phyloP scores from a whole-genome alignment of 106 monocot genomes.

The Dendrobium catenatum region DNA sequence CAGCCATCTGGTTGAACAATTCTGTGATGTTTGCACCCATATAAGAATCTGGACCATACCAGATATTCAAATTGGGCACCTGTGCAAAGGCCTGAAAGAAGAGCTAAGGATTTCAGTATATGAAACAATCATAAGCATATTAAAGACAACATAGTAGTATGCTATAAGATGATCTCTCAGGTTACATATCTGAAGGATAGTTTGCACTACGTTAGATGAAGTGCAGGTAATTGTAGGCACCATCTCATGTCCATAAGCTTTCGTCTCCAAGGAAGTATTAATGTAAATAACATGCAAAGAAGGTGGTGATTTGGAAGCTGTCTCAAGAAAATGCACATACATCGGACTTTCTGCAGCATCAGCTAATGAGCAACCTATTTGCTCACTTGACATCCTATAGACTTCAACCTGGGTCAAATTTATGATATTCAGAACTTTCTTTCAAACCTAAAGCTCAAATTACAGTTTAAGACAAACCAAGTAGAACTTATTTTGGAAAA shows the following conservation, averaged over 20 bases:
- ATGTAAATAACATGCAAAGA: constrained; percentile 97
- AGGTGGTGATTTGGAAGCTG: constrained; percentile 63
- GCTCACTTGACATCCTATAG: constrained; percentile 91
- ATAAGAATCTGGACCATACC: constrained; percentile 97
- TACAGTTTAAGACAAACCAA: neutral
- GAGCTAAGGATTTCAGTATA: neutral
- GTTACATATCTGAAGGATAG: constrained; percentile 80
- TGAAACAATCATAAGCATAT: neutral
- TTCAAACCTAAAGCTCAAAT: neutral
- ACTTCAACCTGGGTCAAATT: constrained; percentile 65
- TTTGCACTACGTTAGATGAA: constrained; percentile 96
- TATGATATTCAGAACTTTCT: neutral
- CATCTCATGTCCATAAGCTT: constrained; percentile 91
- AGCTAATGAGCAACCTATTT: constrained; percentile 95
- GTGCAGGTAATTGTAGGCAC: constrained; percentile 98
- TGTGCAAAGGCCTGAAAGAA: constrained; percentile 84
- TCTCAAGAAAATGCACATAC: constrained; percentile 63
- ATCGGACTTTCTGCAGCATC: constrained; percentile 79
- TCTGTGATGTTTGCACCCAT: constrained; percentile 98
- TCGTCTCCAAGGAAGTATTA: constrained; percentile 95
- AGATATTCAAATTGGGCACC: constrained; percentile 74
- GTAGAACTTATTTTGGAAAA: neutral
- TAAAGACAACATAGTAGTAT: neutral
- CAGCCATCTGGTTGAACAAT: constrained; percentile 76
- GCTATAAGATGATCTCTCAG: neutral